Evolutionary conservation across 306 rosid genomes (phyloP), one percentile per base, ranked within the genome.

Genomic region (Lablab purpureus): DNA sequence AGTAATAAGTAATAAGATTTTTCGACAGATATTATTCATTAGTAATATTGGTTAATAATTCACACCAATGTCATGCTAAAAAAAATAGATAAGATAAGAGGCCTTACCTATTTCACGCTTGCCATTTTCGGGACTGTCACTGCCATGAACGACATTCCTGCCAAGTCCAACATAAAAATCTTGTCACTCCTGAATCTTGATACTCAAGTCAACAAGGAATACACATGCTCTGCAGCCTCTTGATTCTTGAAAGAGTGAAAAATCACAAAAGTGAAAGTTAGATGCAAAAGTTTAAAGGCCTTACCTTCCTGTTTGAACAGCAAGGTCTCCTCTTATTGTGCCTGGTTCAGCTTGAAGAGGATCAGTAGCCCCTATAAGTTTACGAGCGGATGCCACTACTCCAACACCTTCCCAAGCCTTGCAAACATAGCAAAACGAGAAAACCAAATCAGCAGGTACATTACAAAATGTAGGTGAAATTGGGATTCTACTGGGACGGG

Each of bases 371-470:
- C 99, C 99, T 46, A 96, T 93, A 43, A 96, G 91, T 89, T 96
- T 96, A 0, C 99, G 98, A 9, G 98, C 94, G 10, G 99, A 93
- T 51, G 97, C 89, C 70, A 96, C 97, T 34, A 91, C 91, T 6
- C 97, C 99, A 81, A 93, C 87, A n/a, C 98, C 99, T 85, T 96
- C 99, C 98, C 99, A 96, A 67, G 96, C 99, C 99, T 96, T 49
- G 73, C 73, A 56, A 85, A 41, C 30, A 86, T 60, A 41, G 67
- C 70, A 81, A 60, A 67, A 73, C 27, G 46, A 68, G 30, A 28
- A 36, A 77, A 47, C 14, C 74, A 51, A 68, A 79, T 75, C 87
- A 67, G 30, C 65, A 23, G 45, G 41, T 73, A 69, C 58, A 49
- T n/a, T 25, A 50, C 22, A 49, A 76, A 82, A 63, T 22, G 68